These are phyloP conservation scores for Periglandula ipomoeae DNA, from an alignment of 2,329 filamentous ascomycete genomes.

Conservation along the genomic window DNA sequence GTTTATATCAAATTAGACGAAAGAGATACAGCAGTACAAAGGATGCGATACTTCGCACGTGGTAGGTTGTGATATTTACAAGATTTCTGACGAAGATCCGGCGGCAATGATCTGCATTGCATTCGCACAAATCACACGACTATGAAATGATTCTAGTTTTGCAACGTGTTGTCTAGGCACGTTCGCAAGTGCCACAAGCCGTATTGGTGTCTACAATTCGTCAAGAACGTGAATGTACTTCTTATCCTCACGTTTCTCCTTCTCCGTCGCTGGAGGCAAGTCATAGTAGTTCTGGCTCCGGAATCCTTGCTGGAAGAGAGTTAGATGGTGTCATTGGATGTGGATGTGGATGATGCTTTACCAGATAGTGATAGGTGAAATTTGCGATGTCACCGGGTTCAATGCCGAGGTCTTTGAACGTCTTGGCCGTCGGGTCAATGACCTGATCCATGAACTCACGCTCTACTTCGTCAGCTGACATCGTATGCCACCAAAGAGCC, in stretches of 20 bases:
- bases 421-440: constrained; percentile 87
- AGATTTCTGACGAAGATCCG: not conserved
- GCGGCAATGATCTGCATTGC: not conserved
- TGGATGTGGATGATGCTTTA: constrained; percentile 36
- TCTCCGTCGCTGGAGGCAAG: constrained; percentile 86
- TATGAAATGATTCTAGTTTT: not conserved
- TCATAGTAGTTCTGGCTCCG: constrained; percentile 85
- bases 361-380: constrained; percentile 89
- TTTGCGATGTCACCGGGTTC: constrained; percentile 78
- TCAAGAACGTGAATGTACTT: constrained; percentile 94
- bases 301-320: constrained; percentile 64
- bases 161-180: not conserved
- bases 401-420: constrained; percentile 87
- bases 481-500: constrained; percentile 78
- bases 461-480: constrained; percentile 79
- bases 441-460: constrained; percentile 86
- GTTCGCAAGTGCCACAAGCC: not conserved
- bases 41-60: not conserved
- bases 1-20: not conserved
- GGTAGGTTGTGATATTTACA: constrained; percentile 4
- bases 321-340: constrained; percentile 18
- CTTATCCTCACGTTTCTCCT: constrained; percentile 88
- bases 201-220: constrained; percentile 52
- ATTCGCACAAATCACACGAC: not conserved
- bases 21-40: constrained; percentile 1